Base-by-base conservation (phyloP, 208 protist species). In the Trypanosoma caninum region DNA sequence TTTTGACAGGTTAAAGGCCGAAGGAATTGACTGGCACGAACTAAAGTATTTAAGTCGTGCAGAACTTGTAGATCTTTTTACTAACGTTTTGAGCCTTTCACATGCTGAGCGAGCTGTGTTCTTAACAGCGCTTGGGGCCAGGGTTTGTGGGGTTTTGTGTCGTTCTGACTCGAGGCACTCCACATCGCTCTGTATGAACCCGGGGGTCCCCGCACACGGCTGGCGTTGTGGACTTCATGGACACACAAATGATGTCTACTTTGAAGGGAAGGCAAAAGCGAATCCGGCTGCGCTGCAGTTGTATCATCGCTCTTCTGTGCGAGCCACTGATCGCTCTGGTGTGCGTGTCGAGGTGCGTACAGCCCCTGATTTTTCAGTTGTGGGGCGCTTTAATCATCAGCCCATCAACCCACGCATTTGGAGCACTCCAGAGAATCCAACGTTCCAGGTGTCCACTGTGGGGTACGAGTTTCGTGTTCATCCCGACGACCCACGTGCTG, bases 401-500 rank as follows among this genome's bases (percentile, higher is more conserved):
- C 56, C n/a, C n/a, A n/a, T 86, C 22, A 77, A 88, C 53, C 90
- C 87, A 2, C 84, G 90, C 33, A 69, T 94, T 22, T 96, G 90
- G 87, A 76, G 59, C 46, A 56, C 82, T 9, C 85, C 87, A 9
- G 66, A 82, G 59, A 87, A 89, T 62, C 71, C 74, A 30, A 67
- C 41, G 20, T 96, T 92, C 60, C 60, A 76, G 4, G 87, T 96
- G n/a, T 72, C 65, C 14, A 63, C 59, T 28, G 81, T 96, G 46
- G 90, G 90, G 14, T 96, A 74, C 52, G 90, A 96, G 57, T 96
- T 96, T 46, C 87, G 87, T 50, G 87, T 96, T 10, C 87, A 96
- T 70, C 87, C 80, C 1, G 68, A 83, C 13, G 90, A 96, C 56
- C 85, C 87, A n/a, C 76, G 90, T 4, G 82, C 79, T 5, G 30